Conservation (phyloP, 257 asterid species). For the Solanum etuberosum region DNA sequence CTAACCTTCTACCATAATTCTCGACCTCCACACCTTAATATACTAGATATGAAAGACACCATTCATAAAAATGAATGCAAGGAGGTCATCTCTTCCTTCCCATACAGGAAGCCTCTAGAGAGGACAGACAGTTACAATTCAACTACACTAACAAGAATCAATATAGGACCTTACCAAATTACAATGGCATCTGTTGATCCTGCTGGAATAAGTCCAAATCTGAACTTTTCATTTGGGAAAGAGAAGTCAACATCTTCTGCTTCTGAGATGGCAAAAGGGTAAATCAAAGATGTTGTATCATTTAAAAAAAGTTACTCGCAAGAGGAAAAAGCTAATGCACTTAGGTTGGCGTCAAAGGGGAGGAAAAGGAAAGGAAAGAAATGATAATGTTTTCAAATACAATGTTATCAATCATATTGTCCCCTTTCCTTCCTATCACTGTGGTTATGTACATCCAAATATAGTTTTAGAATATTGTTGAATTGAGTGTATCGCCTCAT, state of each 20-base stretch:
- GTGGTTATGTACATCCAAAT: neutral
- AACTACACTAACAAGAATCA: neutral
- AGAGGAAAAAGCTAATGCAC: neutral
- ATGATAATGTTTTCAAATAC: neutral
- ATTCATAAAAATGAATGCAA: neutral
- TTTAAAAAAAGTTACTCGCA: neutral
- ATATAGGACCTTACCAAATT: constrained; percentile 50
- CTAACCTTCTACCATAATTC: neutral
- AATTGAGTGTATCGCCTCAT: neutral
- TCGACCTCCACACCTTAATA: neutral
- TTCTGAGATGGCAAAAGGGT: constrained; percentile 22
- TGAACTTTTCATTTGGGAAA: constrained; percentile 61
- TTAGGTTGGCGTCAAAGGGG: neutral
- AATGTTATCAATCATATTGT: neutral
- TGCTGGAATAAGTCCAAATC: constrained; percentile 95
- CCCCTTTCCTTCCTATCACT: neutral
- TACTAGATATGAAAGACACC: neutral
- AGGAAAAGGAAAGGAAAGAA: neutral
- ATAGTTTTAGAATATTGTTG: neutral
- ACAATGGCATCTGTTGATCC: constrained; percentile 98
- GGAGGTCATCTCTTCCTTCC: neutral
- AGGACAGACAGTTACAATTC: neutral
- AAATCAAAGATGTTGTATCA: constrained; percentile 5
- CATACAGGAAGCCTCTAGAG: neutral
- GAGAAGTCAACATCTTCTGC: constrained; percentile 46